Evolutionary conservation across 768 basidiomycete genomes (phyloP), one percentile per base, ranked within the genome.

Genomic region (Galerina sulciceps): DNA sequence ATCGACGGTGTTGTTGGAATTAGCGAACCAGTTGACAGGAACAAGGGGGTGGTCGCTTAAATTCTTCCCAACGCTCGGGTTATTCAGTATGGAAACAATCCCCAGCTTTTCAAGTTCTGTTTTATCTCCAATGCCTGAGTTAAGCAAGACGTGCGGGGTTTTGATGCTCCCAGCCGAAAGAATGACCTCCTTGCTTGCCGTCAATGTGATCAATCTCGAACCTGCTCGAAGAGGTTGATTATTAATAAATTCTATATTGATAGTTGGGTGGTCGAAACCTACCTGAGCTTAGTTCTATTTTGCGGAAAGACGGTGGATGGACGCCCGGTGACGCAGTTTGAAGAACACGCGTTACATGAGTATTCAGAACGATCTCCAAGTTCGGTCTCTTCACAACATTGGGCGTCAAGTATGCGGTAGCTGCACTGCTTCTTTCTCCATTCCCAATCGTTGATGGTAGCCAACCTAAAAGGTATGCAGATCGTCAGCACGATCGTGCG

Each of bases 161-260:
- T 73, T 74, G 47, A 78, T 65, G 4, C 73, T 37, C 6, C 79
- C 79, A 10, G 73, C 75, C 1, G 71, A 68, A 9, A 89, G 63
- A 13, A 89, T 76, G 55, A 88, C 73, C 63, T 89, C 87, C 60
- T 82, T 84, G 59, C 64, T 69, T 0, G 85, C 86, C 1, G 57
- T 70, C 2, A 69, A 14, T 6, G 20, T 36, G 14, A 15, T 31
- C 18, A 23, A 10, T 51, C 48, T 60, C 3, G 23, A 44, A 10
- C 42, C 48, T 52, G 15, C 5, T 14, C 40, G 44, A 37, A 26
- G 23, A 45, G 34, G 26, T 34, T 26, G n/a, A 40, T 36, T 10
- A 23, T 8, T 10, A 9, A 14, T 20, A n/a, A 17, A 10, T 5
- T 11, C 34, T 20, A 18, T 14, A 26, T 13, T n/a, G 0, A 26